Conservation (phyloP, 345 rosid species). For the Populus pruinosa region DNA sequence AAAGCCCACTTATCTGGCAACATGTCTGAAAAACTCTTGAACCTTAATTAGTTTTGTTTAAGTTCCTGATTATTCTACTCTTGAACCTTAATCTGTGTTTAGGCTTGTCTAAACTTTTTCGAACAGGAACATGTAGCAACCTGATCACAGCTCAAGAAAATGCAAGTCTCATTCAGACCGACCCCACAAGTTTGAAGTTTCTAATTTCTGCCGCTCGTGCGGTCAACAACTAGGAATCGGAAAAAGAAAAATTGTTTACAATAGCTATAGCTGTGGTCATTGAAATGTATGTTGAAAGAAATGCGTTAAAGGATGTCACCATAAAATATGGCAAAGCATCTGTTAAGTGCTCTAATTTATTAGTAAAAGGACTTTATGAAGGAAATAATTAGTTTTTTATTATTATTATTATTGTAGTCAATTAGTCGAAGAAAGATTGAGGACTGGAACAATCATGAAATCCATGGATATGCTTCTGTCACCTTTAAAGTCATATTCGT, state of each 20-base stretch:
- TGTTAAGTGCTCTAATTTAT: neutral
- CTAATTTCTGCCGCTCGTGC: constrained; percentile 45
- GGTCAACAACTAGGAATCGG: constrained; percentile 36
- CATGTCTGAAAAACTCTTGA: constrained; percentile 12
- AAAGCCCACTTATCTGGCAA: constrained; percentile 27
- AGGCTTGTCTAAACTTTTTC: constrained; percentile 28
- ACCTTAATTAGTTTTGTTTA: neutral
- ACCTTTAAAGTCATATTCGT: constrained; percentile 11
- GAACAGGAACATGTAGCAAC: constrained; percentile 11
- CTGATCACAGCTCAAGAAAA: neutral
- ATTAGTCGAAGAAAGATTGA: constrained; percentile 21
- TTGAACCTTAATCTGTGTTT: constrained; percentile 5
- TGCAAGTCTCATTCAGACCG: neutral
- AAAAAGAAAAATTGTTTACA: neutral
- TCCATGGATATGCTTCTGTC: neutral
- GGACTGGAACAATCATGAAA: constrained; percentile 19
- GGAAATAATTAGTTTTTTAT: neutral
- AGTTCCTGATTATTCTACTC: neutral
- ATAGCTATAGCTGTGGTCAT: neutral
- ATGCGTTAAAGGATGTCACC: constrained; percentile 35
- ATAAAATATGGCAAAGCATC: constrained; percentile 29
- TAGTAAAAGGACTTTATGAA: neutral
- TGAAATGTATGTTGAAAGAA: constrained; percentile 14
- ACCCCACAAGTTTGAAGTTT: constrained; percentile 20
- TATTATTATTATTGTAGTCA: neutral